phyloP scores from a whole-genome alignment of 2,329 filamentous ascomycete genomes.

The Stagonosporopsis chrysanthemi region DNA sequence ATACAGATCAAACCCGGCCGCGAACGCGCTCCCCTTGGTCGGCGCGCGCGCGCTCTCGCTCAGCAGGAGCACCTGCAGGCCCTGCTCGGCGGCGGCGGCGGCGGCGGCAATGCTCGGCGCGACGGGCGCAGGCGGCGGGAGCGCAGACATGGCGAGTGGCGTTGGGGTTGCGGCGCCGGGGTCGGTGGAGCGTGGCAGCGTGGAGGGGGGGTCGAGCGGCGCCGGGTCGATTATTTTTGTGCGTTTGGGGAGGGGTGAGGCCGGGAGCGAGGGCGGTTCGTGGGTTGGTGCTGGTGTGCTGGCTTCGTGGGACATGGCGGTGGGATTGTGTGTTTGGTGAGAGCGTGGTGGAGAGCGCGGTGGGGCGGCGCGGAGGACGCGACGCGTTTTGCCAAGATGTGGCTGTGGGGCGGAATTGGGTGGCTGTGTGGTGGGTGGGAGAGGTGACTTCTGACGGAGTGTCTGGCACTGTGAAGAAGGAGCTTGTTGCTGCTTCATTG shows the following conservation, averaged over 20 bases:
- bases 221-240: conserved; percentile 68
- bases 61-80: conserved; percentile 89
- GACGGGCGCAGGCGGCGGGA: conserved; percentile 35
- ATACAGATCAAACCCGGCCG: conserved; percentile 95
- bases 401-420: no score
- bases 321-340: conserved; percentile 10
- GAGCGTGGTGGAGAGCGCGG: conserved; percentile 26
- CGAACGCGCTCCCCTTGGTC: conserved; percentile 85
- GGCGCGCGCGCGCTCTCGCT: conserved; percentile 79
- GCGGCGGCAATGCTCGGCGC: conserved; percentile 35
- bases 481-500: background rate
- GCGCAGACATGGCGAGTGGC: conserved; percentile 31
- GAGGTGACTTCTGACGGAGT: no score
- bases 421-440: background rate
- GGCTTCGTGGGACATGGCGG: conserved; percentile 25
- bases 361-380: conserved; percentile 7
- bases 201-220: conserved; percentile 38
- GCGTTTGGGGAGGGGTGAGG: conserved; percentile 81
- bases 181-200: conserved; percentile 39
- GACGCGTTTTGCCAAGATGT: conserved; percentile 14
- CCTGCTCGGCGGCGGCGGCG: conserved; percentile 49
- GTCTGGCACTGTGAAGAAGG: no score
- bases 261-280: conserved; percentile 65
- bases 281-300: conserved; percentile 41
- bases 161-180: conserved; percentile 48